Conservation (phyloP, 331 rosid species). For the Ulmus americana region DNA sequence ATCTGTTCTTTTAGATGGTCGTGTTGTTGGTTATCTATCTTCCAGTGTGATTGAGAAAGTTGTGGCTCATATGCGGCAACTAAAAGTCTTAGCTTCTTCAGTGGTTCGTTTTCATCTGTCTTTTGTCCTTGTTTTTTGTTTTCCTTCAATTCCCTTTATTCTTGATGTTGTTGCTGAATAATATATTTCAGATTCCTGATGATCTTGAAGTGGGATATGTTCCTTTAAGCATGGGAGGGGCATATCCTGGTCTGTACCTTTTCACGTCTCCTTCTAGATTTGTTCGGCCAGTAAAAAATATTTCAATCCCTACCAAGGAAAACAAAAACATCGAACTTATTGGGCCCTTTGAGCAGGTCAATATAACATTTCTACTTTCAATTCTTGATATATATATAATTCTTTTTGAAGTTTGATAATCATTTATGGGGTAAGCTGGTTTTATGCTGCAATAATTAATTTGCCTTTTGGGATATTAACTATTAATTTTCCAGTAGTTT, state of each 20-base stretch:
- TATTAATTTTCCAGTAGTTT: too few species aligned
- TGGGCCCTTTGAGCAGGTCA: conserved; percentile 97
- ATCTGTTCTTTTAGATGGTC: conserved; percentile 73
- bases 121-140: conserved; percentile 5
- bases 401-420: conserved; percentile 8
- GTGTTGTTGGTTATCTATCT: conserved; percentile 64
- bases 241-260: conserved; percentile 88
- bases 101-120: conserved; percentile 43
- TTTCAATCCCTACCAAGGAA: conserved; percentile 50
- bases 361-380: neutral
- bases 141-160: neutral
- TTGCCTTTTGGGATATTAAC: too few species aligned
- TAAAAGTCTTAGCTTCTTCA: conserved; percentile 57
- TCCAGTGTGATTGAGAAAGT: conserved; percentile 69
- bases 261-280: conserved; percentile 74
- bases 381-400: neutral
- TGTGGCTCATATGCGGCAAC: conserved; percentile 61
- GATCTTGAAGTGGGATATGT: conserved; percentile 92
- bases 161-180: conserved; percentile 21
- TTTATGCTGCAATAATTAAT: too few species aligned
- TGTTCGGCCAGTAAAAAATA: conserved; percentile 79
- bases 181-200: conserved; percentile 60
- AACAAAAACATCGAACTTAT: conserved; percentile 64
- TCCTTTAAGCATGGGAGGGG: conserved; percentile 82
- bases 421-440: too few species aligned